phyloP scores from a whole-genome alignment of 495 filamentous ascomycete genomes.

The Aspergillus carlsbadensis region DNA sequence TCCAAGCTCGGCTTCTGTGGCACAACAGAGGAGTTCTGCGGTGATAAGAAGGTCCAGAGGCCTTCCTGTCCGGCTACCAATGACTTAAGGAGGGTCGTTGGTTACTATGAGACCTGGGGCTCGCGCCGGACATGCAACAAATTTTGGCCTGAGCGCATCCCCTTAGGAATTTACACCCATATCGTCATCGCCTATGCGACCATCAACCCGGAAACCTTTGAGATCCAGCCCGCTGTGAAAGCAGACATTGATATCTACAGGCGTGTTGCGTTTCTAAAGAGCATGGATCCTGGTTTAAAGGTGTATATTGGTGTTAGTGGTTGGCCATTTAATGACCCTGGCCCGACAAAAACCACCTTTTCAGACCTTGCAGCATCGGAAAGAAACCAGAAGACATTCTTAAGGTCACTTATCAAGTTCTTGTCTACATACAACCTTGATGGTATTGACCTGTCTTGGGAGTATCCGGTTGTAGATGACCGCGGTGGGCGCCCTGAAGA shows the following conservation, averaged over 20 bases:
- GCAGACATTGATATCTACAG: too few relatives aligned
- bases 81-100: neutral
- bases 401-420: conserved; percentile 33
- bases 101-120: conserved; percentile 15
- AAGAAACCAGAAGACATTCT: conserved; percentile 36
- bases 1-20: conserved; percentile 28
- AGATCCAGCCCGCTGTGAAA: too few relatives aligned
- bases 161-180: too few relatives aligned
- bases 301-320: too few relatives aligned
- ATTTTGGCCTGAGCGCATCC: conserved; percentile 7
- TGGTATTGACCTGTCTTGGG: conserved; percentile 47
- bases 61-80: neutral
- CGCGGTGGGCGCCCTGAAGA: conserved; percentile 42
- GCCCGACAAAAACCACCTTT: neutral
- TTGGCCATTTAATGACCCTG: too few relatives aligned
- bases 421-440: conserved; percentile 48
- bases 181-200: too few relatives aligned
- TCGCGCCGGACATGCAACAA: neutral
- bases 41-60: neutral
- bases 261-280: too few relatives aligned
- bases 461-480: conserved; percentile 31
- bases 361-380: conserved; percentile 21
- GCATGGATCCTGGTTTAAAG: too few relatives aligned
- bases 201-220: too few relatives aligned
- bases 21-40: conserved; percentile 47